These are phyloP conservation scores for Colletotrichum sp. DNA, from an alignment of 2,329 filamentous ascomycete genomes.

Conservation along the genomic window DNA sequence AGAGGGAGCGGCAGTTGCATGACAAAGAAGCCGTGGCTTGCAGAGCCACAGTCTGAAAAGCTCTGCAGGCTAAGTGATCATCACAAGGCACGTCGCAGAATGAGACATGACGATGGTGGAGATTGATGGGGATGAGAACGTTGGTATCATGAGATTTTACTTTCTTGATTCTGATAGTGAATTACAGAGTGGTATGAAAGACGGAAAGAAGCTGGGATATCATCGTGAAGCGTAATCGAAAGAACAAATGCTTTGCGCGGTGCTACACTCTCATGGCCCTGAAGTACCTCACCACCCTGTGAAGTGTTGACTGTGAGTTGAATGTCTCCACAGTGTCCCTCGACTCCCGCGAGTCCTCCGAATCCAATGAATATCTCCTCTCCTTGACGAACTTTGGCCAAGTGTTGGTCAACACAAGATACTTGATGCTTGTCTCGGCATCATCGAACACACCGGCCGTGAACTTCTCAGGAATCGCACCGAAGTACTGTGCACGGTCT, in stretches of 20 bases:
- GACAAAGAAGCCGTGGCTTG: not conserved
- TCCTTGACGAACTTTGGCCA: slow-evolving; percentile 32
- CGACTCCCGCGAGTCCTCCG: slow-evolving; percentile 16
- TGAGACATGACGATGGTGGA: not conserved
- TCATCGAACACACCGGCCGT: slow-evolving; percentile 53
- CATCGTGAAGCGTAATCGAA: not conserved
- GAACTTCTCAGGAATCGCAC: slow-evolving; percentile 45
- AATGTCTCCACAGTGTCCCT: slow-evolving; percentile 4
- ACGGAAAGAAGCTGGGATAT: not conserved
- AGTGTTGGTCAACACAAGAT: slow-evolving; percentile 43
- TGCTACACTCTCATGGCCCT: not conserved
- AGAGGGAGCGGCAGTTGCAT: not conserved
- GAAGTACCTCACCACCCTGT: slow-evolving; percentile 8
- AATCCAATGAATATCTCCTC: slow-evolving; percentile 17
- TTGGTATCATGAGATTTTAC: not conserved
- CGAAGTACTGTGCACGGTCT: slow-evolving; percentile 10
- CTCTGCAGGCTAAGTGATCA: not conserved
- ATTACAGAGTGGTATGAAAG: not conserved
- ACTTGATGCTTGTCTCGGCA: slow-evolving; percentile 60
- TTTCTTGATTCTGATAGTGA: not conserved
- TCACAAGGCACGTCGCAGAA: not conserved
- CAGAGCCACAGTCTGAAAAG: not conserved
- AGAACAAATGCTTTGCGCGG: not conserved
- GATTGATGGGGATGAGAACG: not conserved
- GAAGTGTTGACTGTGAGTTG: not conserved